These are phyloP conservation scores for Lactifluus subvellereus DNA, from an alignment of 768 basidiomycete species.

Conservation along the genomic window DNA sequence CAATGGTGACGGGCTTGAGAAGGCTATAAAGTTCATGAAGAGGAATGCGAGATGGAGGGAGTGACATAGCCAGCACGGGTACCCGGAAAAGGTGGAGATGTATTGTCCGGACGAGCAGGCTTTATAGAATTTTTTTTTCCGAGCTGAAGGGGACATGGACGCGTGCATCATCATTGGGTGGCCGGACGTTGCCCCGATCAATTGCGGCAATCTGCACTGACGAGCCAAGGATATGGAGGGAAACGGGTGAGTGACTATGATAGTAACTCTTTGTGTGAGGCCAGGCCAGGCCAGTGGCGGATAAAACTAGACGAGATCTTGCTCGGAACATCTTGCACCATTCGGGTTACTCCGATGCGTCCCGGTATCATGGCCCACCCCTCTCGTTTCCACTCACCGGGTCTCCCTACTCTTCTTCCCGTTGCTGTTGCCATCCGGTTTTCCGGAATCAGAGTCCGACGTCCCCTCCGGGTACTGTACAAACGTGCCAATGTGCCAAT, in stretches of 20 bases:
- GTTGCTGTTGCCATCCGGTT: neutral
- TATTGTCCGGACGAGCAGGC: neutral
- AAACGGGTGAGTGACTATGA: no score
- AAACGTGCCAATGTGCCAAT: no score
- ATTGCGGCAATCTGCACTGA: constrained; percentile 22
- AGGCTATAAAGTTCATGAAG: constrained; percentile 45
- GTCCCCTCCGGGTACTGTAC: neutral
- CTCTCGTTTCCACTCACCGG: no score
- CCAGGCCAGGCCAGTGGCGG: neutral
- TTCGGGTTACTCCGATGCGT: neutral
- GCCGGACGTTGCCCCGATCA: constrained; percentile 18
- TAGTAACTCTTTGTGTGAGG: neutral
- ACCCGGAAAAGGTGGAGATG: neutral
- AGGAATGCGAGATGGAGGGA: constrained; percentile 37
- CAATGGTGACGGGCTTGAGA: constrained; percentile 51
- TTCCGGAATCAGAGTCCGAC: no score
- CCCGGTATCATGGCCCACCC: no score
- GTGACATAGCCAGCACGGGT: constrained; percentile 19
- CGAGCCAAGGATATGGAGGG: constrained; percentile 9
- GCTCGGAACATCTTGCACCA: neutral
- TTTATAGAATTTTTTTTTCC: constrained; percentile 17
- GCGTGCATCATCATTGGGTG: constrained; percentile 2
- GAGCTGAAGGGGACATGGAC: neutral
- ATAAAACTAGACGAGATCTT: constrained; percentile 2
- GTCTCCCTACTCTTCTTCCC: neutral